A percentile compares a stretch with the other conserved stretches of the same genome.
Evolutionary conservation across 1,139 yeast species (phyloP).

Genomic region (Diutina sp.): DNA sequence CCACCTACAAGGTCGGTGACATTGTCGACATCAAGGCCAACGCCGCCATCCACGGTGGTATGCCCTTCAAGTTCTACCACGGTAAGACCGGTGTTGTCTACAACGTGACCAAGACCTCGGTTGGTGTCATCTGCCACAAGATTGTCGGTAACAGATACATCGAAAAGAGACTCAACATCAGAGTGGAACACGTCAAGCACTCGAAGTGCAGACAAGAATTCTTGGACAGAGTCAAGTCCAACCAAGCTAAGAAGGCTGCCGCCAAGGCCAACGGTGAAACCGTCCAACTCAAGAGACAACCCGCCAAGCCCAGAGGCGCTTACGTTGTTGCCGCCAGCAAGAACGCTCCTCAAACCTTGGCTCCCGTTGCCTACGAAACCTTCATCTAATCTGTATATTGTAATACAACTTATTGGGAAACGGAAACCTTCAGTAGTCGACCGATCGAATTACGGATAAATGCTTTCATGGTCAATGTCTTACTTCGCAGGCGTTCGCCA

Average conservation of each 20-base stretch:
- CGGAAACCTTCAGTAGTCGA: background rate
- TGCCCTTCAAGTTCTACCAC: conserved; percentile 99
- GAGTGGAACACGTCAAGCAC: conserved; percentile 98
- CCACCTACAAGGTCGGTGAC: conserved; percentile 97
- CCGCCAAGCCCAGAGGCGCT: conserved; percentile 93
- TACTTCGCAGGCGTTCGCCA: too few relatives aligned
- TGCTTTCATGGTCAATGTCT: too few relatives aligned
- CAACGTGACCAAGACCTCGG: conserved; percentile 98
- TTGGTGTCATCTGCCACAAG: conserved; percentile 97
- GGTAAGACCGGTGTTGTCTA: conserved; percentile 99
- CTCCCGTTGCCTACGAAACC: conserved; percentile 99
- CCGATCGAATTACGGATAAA: too few relatives aligned
- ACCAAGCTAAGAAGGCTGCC: conserved; percentile 87
- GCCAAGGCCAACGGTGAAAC: conserved; percentile 93
- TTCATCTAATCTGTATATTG: conserved; percentile 53
- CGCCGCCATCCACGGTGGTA: conserved; percentile 99
- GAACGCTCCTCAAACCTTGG: conserved; percentile 90
- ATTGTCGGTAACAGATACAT: conserved; percentile 98
- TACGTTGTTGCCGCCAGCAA: conserved; percentile 68
- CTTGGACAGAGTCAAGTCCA: conserved; percentile 93
- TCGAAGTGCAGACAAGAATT: conserved; percentile 99
- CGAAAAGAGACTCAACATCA: conserved; percentile 97
- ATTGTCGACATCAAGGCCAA: conserved; percentile 99
- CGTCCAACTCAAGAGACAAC: conserved; percentile 94
- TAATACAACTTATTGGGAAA: conserved; percentile 1